Conservation (phyloP, 1,284 basidiomycete species). For the Schizophyllum amplum region DNA sequence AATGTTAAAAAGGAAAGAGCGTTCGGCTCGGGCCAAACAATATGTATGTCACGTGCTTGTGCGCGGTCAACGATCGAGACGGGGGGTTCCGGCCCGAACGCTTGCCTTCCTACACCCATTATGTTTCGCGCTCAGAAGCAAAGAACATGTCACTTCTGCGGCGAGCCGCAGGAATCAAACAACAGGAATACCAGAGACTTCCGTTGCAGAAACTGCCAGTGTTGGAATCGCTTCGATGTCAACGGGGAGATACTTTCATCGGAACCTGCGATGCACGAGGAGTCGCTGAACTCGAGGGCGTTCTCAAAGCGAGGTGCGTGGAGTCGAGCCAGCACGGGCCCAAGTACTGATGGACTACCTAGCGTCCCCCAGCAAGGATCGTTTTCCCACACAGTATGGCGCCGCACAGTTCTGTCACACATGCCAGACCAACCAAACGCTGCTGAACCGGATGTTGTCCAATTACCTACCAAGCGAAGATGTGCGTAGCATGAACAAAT, state of each 20-base stretch:
- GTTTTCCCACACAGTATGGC: slow-evolving; percentile 51
- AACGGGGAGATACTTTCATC: slow-evolving; percentile 72
- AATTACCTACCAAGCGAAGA: slow-evolving; percentile 73
- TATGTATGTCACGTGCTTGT: too few relatives aligned
- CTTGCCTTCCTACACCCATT: slow-evolving; percentile 16
- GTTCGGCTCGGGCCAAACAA: background rate
- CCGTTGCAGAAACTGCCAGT: slow-evolving; percentile 57
- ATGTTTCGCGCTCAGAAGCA: slow-evolving; percentile 30
- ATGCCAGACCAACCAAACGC: slow-evolving; percentile 85
- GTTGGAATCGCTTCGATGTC: slow-evolving; percentile 65
- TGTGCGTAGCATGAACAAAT: slow-evolving; percentile 29
- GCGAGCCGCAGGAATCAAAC: slow-evolving; percentile 33
- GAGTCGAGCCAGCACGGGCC: background rate
- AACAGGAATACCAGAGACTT: slow-evolving; percentile 43
- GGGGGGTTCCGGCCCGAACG: background rate
- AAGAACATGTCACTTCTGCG: slow-evolving; percentile 63
- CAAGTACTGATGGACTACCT: background rate
- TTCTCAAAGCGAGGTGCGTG: slow-evolving; percentile 70
- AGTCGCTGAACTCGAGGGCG: slow-evolving; percentile 57
- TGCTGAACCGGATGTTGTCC: slow-evolving; percentile 78
- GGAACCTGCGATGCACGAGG: slow-evolving; percentile 83
- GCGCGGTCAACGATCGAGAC: background rate
- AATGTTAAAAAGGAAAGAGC: background rate
- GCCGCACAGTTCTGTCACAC: slow-evolving; percentile 65
- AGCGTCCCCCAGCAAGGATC: slow-evolving; percentile 64